These are phyloP conservation scores for Chrysoporthe austroafricana DNA, from an alignment of 2,329 filamentous ascomycete genomes.

Conservation along the genomic window DNA sequence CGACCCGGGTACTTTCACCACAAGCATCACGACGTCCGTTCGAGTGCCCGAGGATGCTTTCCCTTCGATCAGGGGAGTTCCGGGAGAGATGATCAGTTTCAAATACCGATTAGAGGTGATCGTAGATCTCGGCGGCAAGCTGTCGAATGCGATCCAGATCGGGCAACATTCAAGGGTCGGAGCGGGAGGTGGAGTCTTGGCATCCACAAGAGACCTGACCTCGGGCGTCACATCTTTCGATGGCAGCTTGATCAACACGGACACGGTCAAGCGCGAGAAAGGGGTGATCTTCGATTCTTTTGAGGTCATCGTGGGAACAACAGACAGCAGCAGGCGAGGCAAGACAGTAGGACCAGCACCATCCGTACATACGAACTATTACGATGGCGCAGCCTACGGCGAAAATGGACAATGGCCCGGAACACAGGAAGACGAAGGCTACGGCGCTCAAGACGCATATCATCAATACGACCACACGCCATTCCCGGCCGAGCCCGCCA, in stretches of 20 bases:
- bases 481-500: slow-evolving; percentile 28
- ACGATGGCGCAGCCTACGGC: slow-evolving; percentile 30
- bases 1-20: slow-evolving; percentile 76
- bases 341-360: slow-evolving; percentile 32
- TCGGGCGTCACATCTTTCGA: slow-evolving; percentile 43
- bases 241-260: slow-evolving; percentile 82
- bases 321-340: slow-evolving; percentile 68
- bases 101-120: slow-evolving; percentile 93
- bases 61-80: slow-evolving; percentile 86
- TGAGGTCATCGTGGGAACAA: slow-evolving; percentile 84
- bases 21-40: slow-evolving; percentile 80
- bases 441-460: slow-evolving; percentile 24
- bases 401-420: slow-evolving; percentile 32
- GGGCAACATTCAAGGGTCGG: slow-evolving; percentile 55
- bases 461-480: slow-evolving; percentile 30
- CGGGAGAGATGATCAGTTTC: slow-evolving; percentile 93
- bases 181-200: slow-evolving; percentile 40
- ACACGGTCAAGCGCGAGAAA: slow-evolving; percentile 83
- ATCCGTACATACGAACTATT: slow-evolving; percentile 32
- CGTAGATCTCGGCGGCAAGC: slow-evolving; percentile 85
- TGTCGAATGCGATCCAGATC: slow-evolving; percentile 73
- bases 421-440: slow-evolving; percentile 30
- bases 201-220: slow-evolving; percentile 18
- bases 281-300: slow-evolving; percentile 87
- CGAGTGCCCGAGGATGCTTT: slow-evolving; percentile 89